Evolutionary conservation across 192 early-diverging fungal species (phyloP), one percentile per base, ranked within the genome.

Genomic region (Podila minutissima): DNA sequence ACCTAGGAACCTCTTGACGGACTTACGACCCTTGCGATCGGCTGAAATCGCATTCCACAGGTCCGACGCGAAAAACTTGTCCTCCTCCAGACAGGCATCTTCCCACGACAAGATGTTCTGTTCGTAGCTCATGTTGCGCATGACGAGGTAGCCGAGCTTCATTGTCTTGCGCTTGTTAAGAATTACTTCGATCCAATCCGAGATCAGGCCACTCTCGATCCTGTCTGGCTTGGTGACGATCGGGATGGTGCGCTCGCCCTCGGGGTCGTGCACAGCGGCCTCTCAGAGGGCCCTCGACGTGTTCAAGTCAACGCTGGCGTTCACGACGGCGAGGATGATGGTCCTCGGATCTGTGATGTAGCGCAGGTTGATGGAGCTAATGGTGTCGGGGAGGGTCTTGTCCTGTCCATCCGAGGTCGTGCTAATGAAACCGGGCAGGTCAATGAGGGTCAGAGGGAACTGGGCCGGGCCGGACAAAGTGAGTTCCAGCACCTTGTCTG

Each of bases 181-280:
- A 9, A 74, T n/a, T 13, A 51, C 41, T 20, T 66, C 32, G 15
- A 74, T 37, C 63, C 38, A 61, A 12, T 51, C 59, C 3, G 59
- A 24, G 31, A 24, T 58, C 20, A 51, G 15, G 13, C 32, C 64
- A 9, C 3, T 26, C 10, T 66, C 57, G 12, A 74, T 53, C 11
- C 15, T 3, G 20, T 66, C 72, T 4, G 48, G 35, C 46, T 74
- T 66, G 46, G 72, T 74, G 31, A 74, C 64, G 22, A 74, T 66
- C 0, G 72, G 58, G 33, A 66, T 61, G 46, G 72, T 74, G 24
- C 72, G 64, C 8, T 37, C 62, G n/a, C 70, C 70, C 0, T 63
- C 38, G 5, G 59, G 48, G 32, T 70, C 68, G 32, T 46, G 22
- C 17, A 9, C 28, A 1, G 13, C 31, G 6, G 59, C 48, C 1